These are phyloP conservation scores for Penicillium manginii DNA, from an alignment of 495 filamentous ascomycete genomes.

Conservation along the genomic window DNA sequence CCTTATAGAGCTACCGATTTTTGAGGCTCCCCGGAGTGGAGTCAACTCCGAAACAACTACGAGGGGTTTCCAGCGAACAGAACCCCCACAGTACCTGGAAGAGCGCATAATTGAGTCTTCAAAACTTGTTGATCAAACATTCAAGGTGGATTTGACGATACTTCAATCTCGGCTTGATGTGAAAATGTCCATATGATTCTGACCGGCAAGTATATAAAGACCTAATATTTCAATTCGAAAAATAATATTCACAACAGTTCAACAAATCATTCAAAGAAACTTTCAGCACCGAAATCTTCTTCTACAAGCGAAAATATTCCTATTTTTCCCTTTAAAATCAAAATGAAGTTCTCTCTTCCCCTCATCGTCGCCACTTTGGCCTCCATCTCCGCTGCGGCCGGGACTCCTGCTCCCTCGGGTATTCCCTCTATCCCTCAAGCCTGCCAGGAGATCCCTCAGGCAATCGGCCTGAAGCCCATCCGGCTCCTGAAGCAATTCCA, in stretches of 20 bases:
- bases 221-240: no score
- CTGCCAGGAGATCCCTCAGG: conserved; percentile 1
- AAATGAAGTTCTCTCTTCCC: neutral
- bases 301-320: neutral
- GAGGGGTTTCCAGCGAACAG: neutral
- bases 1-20: neutral
- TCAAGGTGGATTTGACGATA: neutral
- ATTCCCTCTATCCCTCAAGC: neutral
- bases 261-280: neutral
- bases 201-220: no score
- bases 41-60: neutral
- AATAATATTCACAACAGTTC: neutral
- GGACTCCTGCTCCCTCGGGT: neutral
- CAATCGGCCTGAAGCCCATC: neutral
- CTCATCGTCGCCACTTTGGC: neutral
- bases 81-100: neutral
- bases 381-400: neutral
- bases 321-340: neutral
- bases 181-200: no score
- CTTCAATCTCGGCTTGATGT: neutral
- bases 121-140: neutral
- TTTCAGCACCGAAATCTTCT: neutral
- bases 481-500: neutral
- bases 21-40: neutral
- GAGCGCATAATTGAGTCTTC: neutral